phyloP scores from a whole-genome alignment of 805 yeast species.

The Torulaspora microellipsoides region DNA sequence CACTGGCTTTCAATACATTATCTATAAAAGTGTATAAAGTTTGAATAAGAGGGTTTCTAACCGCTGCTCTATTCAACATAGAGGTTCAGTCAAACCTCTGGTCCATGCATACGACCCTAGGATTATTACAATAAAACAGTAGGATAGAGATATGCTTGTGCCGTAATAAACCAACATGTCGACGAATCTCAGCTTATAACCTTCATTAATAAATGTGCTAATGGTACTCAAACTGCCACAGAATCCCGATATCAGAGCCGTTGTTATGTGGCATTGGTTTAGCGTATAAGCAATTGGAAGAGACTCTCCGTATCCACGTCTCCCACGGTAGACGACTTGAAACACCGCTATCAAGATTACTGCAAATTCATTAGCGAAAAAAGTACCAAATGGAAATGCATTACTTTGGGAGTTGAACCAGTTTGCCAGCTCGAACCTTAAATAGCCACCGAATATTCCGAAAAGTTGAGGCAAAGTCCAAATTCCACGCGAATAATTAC shows the following conservation, averaged over 20 bases:
- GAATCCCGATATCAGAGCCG: conserved; percentile 57
- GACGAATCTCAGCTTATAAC: conserved; percentile 37
- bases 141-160: conserved; percentile 46
- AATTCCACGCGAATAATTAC: conserved; percentile 45
- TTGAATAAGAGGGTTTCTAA: too few relatives aligned
- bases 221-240: conserved; percentile 72
- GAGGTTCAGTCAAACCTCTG: conserved; percentile 20
- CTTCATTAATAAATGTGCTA: conserved; percentile 72
- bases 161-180: conserved; percentile 49
- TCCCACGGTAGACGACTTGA: conserved; percentile 39
- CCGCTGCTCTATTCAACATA: not conserved
- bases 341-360: conserved; percentile 18
- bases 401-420: conserved; percentile 40
- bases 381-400: conserved; percentile 55
- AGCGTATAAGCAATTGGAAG: conserved; percentile 31
- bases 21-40: too few relatives aligned
- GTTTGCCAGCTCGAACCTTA: conserved; percentile 52
- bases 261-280: conserved; percentile 46
- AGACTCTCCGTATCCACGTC: conserved; percentile 18
- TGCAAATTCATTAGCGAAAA: conserved; percentile 44
- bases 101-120: conserved; percentile 75
- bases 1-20: too few relatives aligned
- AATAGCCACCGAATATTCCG: conserved; percentile 65
- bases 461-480: conserved; percentile 69
- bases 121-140: conserved; percentile 47